Conservation (phyloP, 2,329 filamentous ascomycete genomes). For the Fusarium sp. region DNA sequence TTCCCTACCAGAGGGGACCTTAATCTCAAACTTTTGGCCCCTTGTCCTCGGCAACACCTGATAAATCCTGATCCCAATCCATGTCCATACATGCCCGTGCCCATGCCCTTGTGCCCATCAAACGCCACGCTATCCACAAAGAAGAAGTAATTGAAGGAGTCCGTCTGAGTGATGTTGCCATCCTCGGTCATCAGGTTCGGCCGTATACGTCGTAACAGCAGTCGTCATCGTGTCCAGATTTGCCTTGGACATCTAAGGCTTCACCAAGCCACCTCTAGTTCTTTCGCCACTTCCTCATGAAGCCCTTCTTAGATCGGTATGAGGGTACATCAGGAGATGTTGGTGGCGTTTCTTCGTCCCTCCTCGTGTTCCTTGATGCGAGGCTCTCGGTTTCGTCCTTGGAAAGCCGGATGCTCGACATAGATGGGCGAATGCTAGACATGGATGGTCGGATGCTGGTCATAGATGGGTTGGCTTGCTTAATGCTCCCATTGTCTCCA, state of each 20-base stretch:
- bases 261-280: constrained; percentile 24
- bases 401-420: constrained; percentile 45
- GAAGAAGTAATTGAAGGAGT: constrained; percentile 18
- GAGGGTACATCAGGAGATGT: constrained; percentile 48
- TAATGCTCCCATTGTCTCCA: constrained; percentile 37
- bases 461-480: constrained; percentile 40
- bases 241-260: constrained; percentile 3
- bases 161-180: constrained; percentile 31
- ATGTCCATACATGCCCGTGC: neutral
- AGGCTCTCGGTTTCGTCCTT: constrained; percentile 54
- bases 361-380: constrained; percentile 38
- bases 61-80: constrained; percentile 4
- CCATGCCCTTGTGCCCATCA: neutral
- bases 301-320: constrained; percentile 42
- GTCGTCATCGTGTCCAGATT: constrained; percentile 21
- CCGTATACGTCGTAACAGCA: constrained; percentile 33
- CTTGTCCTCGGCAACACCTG: constrained; percentile 9
- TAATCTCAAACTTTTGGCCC: constrained; percentile 22
- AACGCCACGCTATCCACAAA: constrained; percentile 41
- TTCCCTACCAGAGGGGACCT: constrained; percentile 40
- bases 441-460: constrained; percentile 46
- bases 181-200: constrained; percentile 33
- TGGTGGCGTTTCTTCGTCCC: constrained; percentile 48
- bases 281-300: constrained; percentile 41
- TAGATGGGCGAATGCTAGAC: constrained; percentile 46